Evolutionary conservation across 768 basidiomycete species (phyloP), one percentile per base, ranked within the genome.

Genomic region (Boletellus sp.): DNA sequence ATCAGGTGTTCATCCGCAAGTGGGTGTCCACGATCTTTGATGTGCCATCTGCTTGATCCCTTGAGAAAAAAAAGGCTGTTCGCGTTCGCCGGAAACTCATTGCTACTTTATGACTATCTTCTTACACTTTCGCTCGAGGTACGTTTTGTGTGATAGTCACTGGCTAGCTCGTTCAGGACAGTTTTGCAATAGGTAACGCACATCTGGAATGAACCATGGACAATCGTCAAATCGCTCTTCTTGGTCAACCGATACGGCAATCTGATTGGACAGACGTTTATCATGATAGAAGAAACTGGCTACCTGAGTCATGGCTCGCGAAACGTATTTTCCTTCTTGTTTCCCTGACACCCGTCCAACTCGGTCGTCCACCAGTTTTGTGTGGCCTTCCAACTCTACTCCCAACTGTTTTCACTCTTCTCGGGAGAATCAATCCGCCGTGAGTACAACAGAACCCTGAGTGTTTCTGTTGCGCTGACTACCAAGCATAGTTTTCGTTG

Each of bases 81-180:
- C 19, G 36, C 54, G 10, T 38, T 62, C 41, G 28, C 57, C 32
- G 64, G 64, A 22, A 41, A 34, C 35, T 34, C 59, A 15, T 24
- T 68, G 3, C 59, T 66, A 4, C 11, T 55, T 6, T 62, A 65
- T 28, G 65, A 66, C 22, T 59, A 64, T 44, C 8, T 66, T 42
- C 49, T 66, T 1, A 68, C 66, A 8, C 9, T 68, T 31, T 20
- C 48, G 11, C 46, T 59, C 42, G 64, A 66, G 52, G 64, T 66
- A 16, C 12, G 61, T 59, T 13, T 35, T 17, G 13, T 22, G 6
- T 16, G 12, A 11, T 22, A 7, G 7, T 12, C 15, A 3, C 17
- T 6, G 12, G 17, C n/a, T 1, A 23, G 36, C 23, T 12, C 26
- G 15, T 32, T 45, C 16, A 8, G 42, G 41, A 43, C 11, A 12